Evolutionary conservation across 345 rosid species (phyloP).

Genomic region (Limnanthes douglasii): DNA sequence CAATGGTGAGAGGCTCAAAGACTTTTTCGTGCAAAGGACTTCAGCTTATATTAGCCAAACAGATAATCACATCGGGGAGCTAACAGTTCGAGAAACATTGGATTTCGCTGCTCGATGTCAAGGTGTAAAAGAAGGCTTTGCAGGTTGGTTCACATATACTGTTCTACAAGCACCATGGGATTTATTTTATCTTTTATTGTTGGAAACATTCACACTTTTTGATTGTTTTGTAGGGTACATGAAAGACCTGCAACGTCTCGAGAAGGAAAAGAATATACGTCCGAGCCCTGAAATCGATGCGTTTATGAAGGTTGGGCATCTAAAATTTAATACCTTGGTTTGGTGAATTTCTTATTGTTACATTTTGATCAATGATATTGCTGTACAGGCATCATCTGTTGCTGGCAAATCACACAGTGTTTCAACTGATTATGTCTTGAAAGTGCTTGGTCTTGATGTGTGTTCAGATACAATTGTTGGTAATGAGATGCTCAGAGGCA

Average conservation of each 20-base stretch:
- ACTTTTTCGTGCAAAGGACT: slow-evolving; percentile 67
- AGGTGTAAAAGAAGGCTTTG: slow-evolving; percentile 74
- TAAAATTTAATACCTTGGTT: not conserved
- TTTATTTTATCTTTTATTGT: not conserved
- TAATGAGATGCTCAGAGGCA: slow-evolving; percentile 89
- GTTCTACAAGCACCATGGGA: not conserved
- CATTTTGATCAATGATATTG: not conserved
- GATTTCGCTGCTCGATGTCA: slow-evolving; percentile 94
- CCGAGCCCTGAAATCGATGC: slow-evolving; percentile 86
- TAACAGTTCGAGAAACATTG: slow-evolving; percentile 86
- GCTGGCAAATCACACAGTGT: slow-evolving; percentile 62
- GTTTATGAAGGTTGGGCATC: slow-evolving; percentile 67
- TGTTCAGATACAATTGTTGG: slow-evolving; percentile 86
- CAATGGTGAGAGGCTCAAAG: slow-evolving; percentile 53
- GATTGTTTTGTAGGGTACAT: slow-evolving; percentile 28
- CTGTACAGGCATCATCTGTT: slow-evolving; percentile 61
- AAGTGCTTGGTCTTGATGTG: slow-evolving; percentile 82
- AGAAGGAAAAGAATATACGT: slow-evolving; percentile 49
- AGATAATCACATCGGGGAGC: slow-evolving; percentile 77
- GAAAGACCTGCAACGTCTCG: slow-evolving; percentile 50
- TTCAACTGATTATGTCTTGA: slow-evolving; percentile 70
- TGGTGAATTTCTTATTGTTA: not conserved
- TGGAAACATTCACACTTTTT: not conserved
- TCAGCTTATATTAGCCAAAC: slow-evolving; percentile 90
- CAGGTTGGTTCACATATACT: slow-evolving; percentile 26